Base-by-base conservation (phyloP, 305 asterid species). In the Fraxinus floribunda region DNA sequence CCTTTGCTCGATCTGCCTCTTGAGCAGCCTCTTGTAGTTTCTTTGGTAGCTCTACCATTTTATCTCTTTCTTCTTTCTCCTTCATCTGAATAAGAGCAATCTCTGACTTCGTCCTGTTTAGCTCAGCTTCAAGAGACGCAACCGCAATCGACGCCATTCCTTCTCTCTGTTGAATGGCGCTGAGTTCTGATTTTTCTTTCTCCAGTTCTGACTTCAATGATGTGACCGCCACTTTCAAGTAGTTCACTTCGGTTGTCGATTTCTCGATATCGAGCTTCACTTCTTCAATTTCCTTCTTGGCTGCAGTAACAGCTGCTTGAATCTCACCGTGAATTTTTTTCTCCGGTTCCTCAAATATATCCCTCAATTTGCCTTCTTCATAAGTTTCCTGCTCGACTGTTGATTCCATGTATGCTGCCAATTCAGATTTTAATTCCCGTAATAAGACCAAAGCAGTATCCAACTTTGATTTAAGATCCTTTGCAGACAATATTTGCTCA, bases 381-480 rank as follows among this genome's bases (percentile, higher is more conserved):
- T 86, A 86, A 4, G 79, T 74, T 41, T 87, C 91, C 49, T 83
- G 85, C 5, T 83, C 78, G 41, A 80, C 16, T 76, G 88, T 90
- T 10, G 97, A 85, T 83, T 94, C 98, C 99, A 97, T 95, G 55
- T 95, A 97, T 79, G 94, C 90, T 44, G 95, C 97, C 86, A 97
- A 72, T 73, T 94, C 98, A 26, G 88, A 82, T 86, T 97, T 97
- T 84, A 92, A 80, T 38, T 88, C 91, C 57, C 82, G 90, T n/a
- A 97, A 87, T 46, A 93, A 86, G 4, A 86, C 78, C 1, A 90
- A 88, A 1, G 97, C 95, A 16, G 87, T 83, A 44, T 88, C 89
- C 76, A 94, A 80, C 85, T 95, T 92, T 3, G 87, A 76, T 57
- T 91, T 94, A 52, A 95, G 91, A 15, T 94, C 94, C 84, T 89